Evolutionary conservation across 2,329 filamentous ascomycete species (phyloP).

Genomic region (Parastagonospora avenae): DNA sequence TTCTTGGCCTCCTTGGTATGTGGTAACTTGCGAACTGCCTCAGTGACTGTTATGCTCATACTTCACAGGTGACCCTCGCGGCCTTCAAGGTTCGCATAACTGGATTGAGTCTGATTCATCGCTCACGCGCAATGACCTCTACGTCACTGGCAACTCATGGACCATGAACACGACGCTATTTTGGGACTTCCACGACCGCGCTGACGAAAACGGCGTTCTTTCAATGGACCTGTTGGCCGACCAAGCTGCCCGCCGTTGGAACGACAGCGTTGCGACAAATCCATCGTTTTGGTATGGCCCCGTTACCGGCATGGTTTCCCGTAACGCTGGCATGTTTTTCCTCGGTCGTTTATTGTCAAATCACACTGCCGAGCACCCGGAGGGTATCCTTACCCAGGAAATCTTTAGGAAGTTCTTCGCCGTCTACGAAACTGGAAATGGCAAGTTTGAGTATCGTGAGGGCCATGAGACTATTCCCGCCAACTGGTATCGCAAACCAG

Average conservation of each 20-base stretch:
- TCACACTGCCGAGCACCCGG: constrained; percentile 18
- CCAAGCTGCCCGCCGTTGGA: constrained; percentile 48
- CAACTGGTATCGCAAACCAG: constrained; percentile 57
- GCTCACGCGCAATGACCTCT: constrained; percentile 52
- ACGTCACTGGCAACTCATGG: constrained; percentile 45
- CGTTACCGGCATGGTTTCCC: constrained; percentile 56
- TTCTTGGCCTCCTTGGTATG: constrained; percentile 50
- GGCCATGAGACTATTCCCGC: constrained; percentile 60
- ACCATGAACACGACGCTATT: constrained; percentile 52
- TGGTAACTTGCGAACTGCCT: constrained; percentile 18
- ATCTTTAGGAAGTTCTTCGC: constrained; percentile 56
- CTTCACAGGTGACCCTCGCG: constrained; percentile 47
- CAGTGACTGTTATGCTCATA: constrained; percentile 36
- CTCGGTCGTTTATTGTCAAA: constrained; percentile 40
- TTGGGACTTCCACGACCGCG: constrained; percentile 50
- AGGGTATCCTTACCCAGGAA: constrained; percentile 21
- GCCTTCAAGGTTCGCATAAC: constrained; percentile 53
- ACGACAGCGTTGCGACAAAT: constrained; percentile 57
- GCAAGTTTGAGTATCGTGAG: constrained; percentile 45
- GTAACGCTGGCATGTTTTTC: constrained; percentile 51
- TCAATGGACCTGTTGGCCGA: constrained; percentile 23
- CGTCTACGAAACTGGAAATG: constrained; percentile 49
- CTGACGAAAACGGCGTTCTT: constrained; percentile 17
- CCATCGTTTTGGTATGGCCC: constrained; percentile 62
- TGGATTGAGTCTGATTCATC: constrained; percentile 51